Evolutionary conservation across 768 basidiomycete genomes (phyloP).

Genomic region (Panus rudis): DNA sequence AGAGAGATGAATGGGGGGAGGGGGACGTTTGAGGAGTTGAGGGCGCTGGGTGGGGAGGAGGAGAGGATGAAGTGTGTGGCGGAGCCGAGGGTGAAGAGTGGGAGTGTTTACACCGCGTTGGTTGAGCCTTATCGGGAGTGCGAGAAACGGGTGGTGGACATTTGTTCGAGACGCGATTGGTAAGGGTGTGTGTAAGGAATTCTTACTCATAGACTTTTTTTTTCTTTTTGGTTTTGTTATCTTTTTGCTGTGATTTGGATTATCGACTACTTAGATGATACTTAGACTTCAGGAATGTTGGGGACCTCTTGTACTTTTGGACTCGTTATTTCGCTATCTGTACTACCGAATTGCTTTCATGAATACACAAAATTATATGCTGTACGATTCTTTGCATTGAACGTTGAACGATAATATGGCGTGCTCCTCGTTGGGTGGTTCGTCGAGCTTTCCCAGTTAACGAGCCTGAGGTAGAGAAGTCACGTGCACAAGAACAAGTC

Average conservation of each 20-base stretch:
- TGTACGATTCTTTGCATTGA: too few species aligned
- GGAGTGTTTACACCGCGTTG: slow-evolving; percentile 45
- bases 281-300: not conserved
- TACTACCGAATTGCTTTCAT: too few species aligned
- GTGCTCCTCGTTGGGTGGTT: too few species aligned
- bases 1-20: slow-evolving; percentile 31
- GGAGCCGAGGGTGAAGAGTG: slow-evolving; percentile 39
- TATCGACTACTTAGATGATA: not conserved
- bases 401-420: too few species aligned
- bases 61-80: slow-evolving; percentile 56
- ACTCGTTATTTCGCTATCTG: not conserved
- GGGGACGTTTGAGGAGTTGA: slow-evolving; percentile 63
- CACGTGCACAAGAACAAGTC: too few species aligned
- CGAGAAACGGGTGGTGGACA: slow-evolving; percentile 42
- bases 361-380: too few species aligned
- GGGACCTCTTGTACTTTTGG: not conserved
- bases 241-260: not conserved
- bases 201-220: not conserved
- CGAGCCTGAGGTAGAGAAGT: too few species aligned
- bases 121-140: slow-evolving; percentile 47
- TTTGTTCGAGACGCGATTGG: slow-evolving; percentile 10
- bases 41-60: slow-evolving; percentile 38
- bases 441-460: too few species aligned
- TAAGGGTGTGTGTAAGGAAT: not conserved
- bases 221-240: not conserved